Percentiles rank a stretch among this genome's conserved stretches.
Conservation (phyloP, 306 rosid genomes). For the Casuarina equisetifolia region DNA sequence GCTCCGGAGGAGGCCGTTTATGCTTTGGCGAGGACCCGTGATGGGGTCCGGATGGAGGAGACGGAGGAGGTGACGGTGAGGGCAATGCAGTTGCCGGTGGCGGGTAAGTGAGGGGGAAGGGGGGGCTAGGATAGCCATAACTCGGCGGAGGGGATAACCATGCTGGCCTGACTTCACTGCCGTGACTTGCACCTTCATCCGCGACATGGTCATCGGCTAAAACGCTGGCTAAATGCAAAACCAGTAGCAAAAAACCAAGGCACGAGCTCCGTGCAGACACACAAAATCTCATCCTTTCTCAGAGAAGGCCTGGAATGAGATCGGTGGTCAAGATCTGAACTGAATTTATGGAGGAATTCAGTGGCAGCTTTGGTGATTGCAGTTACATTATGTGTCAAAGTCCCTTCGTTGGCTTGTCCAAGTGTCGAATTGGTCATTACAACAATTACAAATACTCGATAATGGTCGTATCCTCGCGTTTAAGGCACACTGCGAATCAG, state of each 20-base stretch:
- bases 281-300: neutral
- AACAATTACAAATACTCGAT: too few relatives aligned
- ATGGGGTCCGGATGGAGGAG: constrained; percentile 23
- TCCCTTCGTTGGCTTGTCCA: neutral
- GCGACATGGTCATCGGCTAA: neutral
- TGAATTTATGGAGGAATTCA: constrained; percentile 12
- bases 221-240: neutral
- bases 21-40: constrained; percentile 25
- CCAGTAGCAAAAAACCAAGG: neutral
- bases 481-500: too few relatives aligned
- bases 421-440: neutral
- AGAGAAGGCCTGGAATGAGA: too few relatives aligned
- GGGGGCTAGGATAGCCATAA: constrained; percentile 22
- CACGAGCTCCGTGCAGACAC: neutral
- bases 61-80: constrained; percentile 12
- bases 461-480: too few relatives aligned
- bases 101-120: neutral
- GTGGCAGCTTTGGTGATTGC: constrained; percentile 11
- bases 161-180: neutral
- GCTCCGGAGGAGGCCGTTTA: neutral
- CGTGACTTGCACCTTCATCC: neutral
- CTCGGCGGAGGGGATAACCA: constrained; percentile 29
- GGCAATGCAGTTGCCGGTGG: constrained; percentile 30
- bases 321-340: neutral
- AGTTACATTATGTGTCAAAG: constrained; percentile 11